Conservation (phyloP, 139 green algal species). For the Eudorina sp. region DNA sequence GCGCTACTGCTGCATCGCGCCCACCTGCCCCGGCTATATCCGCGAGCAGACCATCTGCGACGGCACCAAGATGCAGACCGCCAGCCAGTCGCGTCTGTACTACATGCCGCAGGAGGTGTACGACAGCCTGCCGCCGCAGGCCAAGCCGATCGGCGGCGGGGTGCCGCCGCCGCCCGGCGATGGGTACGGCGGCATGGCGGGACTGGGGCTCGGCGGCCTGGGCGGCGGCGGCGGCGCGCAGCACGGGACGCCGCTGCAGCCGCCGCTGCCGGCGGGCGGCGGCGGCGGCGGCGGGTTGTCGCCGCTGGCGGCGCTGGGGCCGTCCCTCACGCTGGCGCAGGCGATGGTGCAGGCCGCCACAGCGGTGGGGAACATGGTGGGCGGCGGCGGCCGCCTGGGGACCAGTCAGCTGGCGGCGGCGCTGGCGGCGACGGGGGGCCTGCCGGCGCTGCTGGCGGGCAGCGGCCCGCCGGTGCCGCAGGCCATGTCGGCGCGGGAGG, state of each 20-base stretch:
- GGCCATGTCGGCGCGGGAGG: conserved; percentile 37
- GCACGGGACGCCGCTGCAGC: not conserved
- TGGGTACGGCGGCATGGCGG: not conserved
- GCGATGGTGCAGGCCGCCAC: conserved; percentile 41
- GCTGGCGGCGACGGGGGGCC: conserved; percentile 4
- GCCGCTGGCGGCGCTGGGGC: not conserved
- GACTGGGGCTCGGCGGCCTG: no score
- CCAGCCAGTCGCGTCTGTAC: conserved; percentile 25
- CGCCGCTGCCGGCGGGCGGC: not conserved
- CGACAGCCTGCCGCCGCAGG: conserved; percentile 21
- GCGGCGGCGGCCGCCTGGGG: not conserved
- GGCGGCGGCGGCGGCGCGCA: not conserved
- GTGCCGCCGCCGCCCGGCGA: conserved; percentile 3
- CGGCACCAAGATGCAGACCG: not conserved
- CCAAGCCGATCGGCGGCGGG: conserved; percentile 37
- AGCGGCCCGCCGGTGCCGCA: not conserved
- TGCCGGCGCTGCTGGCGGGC: not conserved
- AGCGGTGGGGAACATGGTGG: conserved; percentile 36
- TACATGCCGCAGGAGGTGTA: conserved; percentile 14
- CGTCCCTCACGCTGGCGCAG: conserved; percentile 37
- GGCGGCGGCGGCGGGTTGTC: not conserved
- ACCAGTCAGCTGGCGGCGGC: conserved; percentile 19
- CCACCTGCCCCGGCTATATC: conserved; percentile 33
- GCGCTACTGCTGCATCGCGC: conserved; percentile 34
- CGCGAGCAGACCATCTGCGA: conserved; percentile 39